Evolutionary conservation across 192 early-diverging fungal genomes (phyloP).

Genomic region (Spizellomyces sp.): DNA sequence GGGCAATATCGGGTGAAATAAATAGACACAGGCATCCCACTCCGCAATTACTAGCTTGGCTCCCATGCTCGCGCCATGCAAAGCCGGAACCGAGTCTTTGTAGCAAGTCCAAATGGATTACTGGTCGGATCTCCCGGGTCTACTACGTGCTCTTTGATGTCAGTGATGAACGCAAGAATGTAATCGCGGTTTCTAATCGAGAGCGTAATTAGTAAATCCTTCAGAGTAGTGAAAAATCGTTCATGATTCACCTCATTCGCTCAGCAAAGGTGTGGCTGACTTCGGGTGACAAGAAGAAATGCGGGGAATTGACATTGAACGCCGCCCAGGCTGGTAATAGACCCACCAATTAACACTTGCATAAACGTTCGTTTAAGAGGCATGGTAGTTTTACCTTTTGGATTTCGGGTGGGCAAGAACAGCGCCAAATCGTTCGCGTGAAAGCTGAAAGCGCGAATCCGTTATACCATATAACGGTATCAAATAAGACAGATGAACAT

Average conservation of each 20-base stretch:
- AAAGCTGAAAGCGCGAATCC: slow-evolving; percentile 34
- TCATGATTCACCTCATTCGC: slow-evolving; percentile 32
- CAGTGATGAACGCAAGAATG: slow-evolving; percentile 44
- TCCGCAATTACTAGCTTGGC: too few species aligned
- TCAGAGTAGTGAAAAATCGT: not conserved
- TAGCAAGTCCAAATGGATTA: slow-evolving; percentile 45
- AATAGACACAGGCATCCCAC: too few species aligned
- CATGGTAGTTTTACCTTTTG: slow-evolving; percentile 25
- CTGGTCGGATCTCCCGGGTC: slow-evolving; percentile 1
- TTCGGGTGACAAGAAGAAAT: slow-evolving; percentile 44
- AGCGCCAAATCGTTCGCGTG: slow-evolving; percentile 44
- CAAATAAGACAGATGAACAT: not conserved
- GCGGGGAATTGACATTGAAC: slow-evolving; percentile 50
- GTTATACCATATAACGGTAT: not conserved
- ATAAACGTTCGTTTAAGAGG: too few species aligned
- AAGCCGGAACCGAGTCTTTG: slow-evolving; percentile 34
- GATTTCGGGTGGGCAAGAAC: slow-evolving; percentile 52
- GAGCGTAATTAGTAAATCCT: not conserved
- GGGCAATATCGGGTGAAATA: too few species aligned
- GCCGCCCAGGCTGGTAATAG: slow-evolving; percentile 49
- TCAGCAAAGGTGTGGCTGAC: slow-evolving; percentile 15
- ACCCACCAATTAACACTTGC: too few species aligned
- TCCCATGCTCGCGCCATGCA: slow-evolving; percentile 28
- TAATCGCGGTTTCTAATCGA: slow-evolving; percentile 45
- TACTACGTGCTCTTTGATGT: slow-evolving; percentile 32